Evolutionary conservation across 306 rosid genomes (phyloP), one percentile per base, ranked within the genome.

Genomic region (Lathyrus sativus): DNA sequence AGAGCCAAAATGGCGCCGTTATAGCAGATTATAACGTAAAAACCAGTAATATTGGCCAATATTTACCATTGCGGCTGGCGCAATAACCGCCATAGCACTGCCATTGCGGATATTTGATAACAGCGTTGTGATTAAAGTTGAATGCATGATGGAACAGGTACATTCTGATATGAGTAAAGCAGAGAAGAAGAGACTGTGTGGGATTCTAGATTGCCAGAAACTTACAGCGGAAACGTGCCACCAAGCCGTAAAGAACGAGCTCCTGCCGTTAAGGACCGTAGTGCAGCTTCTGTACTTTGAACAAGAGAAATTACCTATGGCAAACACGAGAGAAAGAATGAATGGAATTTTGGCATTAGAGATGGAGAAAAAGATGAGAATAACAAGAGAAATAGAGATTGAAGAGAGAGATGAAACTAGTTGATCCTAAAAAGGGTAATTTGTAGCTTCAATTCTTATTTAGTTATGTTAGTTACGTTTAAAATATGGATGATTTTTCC

Each of bases 251-350:
- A 90, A 90, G 65, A 90, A 90, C 59, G 96, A 90, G 86, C 84
- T 90, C 72, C 95, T 90, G 35, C 95, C 96, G 51, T 69, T 90
- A 62, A 88, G 96, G 79, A 90, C 86, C 4, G 96, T 90, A 1
- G 91, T 90, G 80, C 96, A 90, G 48, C 84, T 90, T 17, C 95
- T 90, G 57, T 90, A 78, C 84, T 87, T 87, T 78, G 95, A 90
- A 68, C 91, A 90, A 79, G 96, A 85, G 62, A 85, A 83, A 78
- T 81, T 82, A 3, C 76, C 86, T 2, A 75, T 73, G 81, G 79
- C 72, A 49, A 61, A 18, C 39, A 43, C 65, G 11, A 74, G 65
- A 60, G 45, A 71, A 55, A 87, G 83, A 74, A 54, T 82, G 71
- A 83, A 82, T 42, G 82, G 81, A 44, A 89, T 80, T 62, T 44